These are phyloP conservation scores for Syzygium malaccense DNA, from an alignment of 441 rosid genomes.

Conservation along the genomic window DNA sequence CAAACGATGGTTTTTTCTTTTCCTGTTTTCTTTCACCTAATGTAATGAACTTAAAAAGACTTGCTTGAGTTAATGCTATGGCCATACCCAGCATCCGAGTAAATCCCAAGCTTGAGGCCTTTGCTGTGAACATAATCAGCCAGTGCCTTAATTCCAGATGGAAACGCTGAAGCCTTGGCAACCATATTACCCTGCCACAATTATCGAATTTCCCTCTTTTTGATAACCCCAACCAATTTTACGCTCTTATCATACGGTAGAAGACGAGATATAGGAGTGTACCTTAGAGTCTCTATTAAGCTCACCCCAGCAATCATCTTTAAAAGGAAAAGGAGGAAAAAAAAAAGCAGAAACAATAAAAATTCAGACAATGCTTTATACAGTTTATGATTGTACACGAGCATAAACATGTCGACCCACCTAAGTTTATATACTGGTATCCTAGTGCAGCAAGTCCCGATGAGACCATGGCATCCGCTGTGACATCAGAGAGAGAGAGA, in stretches of 20 bases:
- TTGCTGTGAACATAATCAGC: conserved; percentile 60
- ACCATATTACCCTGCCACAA: conserved; percentile 41
- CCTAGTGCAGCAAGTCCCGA: conserved; percentile 42
- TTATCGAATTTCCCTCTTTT: not conserved
- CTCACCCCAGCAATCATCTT: conserved; percentile 45
- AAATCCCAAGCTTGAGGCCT: conserved; percentile 47
- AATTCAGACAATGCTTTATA: not conserved
- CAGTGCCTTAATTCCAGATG: conserved; percentile 53
- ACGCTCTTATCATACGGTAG: not conserved
- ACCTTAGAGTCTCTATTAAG: conserved; percentile 30
- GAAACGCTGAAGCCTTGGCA: conserved; percentile 46
- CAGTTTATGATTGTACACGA: not conserved
- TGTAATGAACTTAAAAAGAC: not conserved
- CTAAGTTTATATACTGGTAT: conserved; percentile 39
- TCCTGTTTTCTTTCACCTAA: not conserved
- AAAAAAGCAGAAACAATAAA: not conserved
- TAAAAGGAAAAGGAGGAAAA: not conserved
- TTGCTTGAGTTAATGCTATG: not conserved
- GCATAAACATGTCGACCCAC: conserved; percentile 1
- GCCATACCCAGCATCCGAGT: conserved; percentile 21
- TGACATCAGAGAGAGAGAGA: not conserved
- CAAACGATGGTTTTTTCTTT: not conserved
- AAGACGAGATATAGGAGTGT: not conserved
- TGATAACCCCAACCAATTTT: not conserved
- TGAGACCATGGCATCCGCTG: conserved; percentile 56